Percentiles rank a stretch among this genome's conserved stretches.
Evolutionary conservation across 768 basidiomycete genomes (phyloP).

Genomic region (Dentipellis sp.): DNA sequence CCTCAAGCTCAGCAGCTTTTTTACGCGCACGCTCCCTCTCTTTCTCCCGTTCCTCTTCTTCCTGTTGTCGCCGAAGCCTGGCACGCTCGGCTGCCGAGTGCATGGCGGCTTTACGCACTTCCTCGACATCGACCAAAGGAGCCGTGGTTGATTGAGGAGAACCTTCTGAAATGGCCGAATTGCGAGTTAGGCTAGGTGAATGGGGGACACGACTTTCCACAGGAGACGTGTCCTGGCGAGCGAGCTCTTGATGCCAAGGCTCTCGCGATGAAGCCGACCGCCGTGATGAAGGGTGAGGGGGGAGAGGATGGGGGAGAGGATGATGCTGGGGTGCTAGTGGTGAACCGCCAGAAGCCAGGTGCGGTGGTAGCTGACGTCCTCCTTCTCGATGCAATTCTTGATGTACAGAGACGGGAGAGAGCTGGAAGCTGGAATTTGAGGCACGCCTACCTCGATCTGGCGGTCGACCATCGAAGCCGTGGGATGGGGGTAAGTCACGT

Average conservation of each 20-base stretch:
- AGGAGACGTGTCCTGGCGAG: constrained; percentile 7
- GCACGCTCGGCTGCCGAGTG: constrained; percentile 80
- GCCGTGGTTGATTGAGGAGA: constrained; percentile 13
- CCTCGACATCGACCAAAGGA: constrained; percentile 36
- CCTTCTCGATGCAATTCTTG: constrained; percentile 13
- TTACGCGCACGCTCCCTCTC: constrained; percentile 71
- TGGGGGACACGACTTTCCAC: constrained; percentile 2
- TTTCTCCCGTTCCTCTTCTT: constrained; percentile 75
- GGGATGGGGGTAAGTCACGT: constrained; percentile 13
- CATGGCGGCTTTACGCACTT: constrained; percentile 69
- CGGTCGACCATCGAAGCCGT: constrained; percentile 9
- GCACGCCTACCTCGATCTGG: constrained; percentile 12
- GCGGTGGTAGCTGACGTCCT: constrained; percentile 13
- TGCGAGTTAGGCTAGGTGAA: constrained; percentile 7
- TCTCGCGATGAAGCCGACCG: constrained; percentile 10
- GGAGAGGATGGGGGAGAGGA: constrained; percentile 1
- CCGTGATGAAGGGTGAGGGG: constrained; percentile 6
- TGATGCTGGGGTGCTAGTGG: too few species aligned
- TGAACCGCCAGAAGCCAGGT: background rate
- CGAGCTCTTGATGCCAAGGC: constrained; percentile 10
- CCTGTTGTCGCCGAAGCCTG: constrained; percentile 66
- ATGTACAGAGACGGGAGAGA: constrained; percentile 6
- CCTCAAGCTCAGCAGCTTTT: constrained; percentile 75
- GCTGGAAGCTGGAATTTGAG: constrained; percentile 9
- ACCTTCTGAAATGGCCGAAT: constrained; percentile 5